Conservation (phyloP, 2,329 filamentous ascomycete genomes). For the Ophiostoma novo-ulmi region DNA sequence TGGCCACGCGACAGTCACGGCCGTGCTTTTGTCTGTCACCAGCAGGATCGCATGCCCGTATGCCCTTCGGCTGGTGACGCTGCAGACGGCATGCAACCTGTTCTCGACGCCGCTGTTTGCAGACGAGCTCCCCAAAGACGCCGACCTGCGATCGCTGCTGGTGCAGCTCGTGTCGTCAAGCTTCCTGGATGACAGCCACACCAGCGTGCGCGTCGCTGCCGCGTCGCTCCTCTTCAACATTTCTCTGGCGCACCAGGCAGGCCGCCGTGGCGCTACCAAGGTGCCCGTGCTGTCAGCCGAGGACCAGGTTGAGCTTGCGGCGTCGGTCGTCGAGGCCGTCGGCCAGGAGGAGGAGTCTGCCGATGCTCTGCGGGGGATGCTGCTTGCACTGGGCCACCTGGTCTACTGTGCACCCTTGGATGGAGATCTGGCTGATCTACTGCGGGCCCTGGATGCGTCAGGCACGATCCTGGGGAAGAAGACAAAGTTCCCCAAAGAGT, state of each 20-base stretch:
- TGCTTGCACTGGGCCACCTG: slow-evolving; percentile 71
- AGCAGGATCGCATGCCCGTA: slow-evolving; percentile 62
- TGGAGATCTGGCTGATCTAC: slow-evolving; percentile 74
- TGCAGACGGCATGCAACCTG: slow-evolving; percentile 80
- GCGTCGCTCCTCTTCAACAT: slow-evolving; percentile 82
- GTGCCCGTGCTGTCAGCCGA: slow-evolving; percentile 51
- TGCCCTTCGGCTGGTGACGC: slow-evolving; percentile 71
- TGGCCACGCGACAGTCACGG: slow-evolving; percentile 56
- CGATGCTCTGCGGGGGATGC: slow-evolving; percentile 71
- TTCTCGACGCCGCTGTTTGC: slow-evolving; percentile 71
- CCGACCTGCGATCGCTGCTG: slow-evolving; percentile 51
- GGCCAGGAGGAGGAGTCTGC: slow-evolving; percentile 53
- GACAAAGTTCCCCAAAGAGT: slow-evolving; percentile 50
- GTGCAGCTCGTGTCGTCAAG: slow-evolving; percentile 68
- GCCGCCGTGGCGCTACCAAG: neutral
- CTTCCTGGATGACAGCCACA: slow-evolving; percentile 70
- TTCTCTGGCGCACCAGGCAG: slow-evolving; percentile 58
- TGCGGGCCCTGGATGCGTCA: slow-evolving; percentile 69
- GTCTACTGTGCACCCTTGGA: slow-evolving; percentile 64
- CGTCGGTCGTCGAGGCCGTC: slow-evolving; percentile 72
- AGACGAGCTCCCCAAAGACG: slow-evolving; percentile 53
- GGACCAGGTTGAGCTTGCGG: slow-evolving; percentile 75
- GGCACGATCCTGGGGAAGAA: slow-evolving; percentile 58
- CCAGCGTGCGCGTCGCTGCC: slow-evolving; percentile 72
- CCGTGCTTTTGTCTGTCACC: slow-evolving; percentile 58